A percentile compares a stretch with the other conserved stretches of the same genome.
Conservation (phyloP, 305 asterid species). For the Solanum hybrid region DNA sequence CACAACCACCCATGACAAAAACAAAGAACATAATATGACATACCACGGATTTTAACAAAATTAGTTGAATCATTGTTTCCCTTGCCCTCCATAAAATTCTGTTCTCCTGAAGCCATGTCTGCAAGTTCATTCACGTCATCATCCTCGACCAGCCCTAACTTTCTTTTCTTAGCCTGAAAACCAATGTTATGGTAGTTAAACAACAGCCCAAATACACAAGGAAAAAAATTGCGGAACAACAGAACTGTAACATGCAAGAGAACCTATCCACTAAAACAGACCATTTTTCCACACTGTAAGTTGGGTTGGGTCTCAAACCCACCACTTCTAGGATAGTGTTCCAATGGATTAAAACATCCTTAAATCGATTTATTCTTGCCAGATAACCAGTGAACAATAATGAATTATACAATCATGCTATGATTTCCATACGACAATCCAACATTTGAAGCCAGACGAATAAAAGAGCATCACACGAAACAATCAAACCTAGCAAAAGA, state of each 20-base stretch:
- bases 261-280: background rate
- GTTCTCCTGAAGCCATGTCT: constrained; percentile 21
- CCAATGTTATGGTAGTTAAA: background rate
- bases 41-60: constrained; percentile 40
- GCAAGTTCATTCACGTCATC: constrained; percentile 23
- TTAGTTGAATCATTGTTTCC: constrained; percentile 17
- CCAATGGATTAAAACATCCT: background rate
- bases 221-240: background rate
- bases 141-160: constrained; percentile 67
- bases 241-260: background rate
- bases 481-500: background rate
- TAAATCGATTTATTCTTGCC: background rate
- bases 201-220: background rate
- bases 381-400: background rate
- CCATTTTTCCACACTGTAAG: background rate
- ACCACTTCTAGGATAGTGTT: background rate
- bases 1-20: background rate
- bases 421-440: background rate
- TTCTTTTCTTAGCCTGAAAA: constrained; percentile 63
- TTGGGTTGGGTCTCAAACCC: background rate
- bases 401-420: background rate
- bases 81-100: constrained; percentile 27
- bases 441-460: background rate
- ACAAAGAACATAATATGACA: background rate
- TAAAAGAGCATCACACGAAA: background rate